Conservation (phyloP, 108 stramenopile species). For the Fragilaria crotonensis region DNA sequence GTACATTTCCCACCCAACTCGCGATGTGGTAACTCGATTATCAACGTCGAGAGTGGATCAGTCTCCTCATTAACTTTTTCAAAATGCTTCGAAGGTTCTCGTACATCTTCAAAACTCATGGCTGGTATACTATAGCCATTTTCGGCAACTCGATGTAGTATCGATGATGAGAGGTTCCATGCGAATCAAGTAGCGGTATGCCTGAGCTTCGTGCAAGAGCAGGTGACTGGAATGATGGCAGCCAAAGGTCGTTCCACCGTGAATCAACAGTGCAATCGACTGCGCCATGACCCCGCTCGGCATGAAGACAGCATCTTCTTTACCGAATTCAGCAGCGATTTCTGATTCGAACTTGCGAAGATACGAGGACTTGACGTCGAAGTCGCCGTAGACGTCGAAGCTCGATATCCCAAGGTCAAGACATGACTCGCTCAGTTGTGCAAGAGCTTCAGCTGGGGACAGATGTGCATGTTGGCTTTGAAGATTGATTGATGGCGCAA, state of each 20-base stretch:
- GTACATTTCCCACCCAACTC: slow-evolving; percentile 77
- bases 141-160: not conserved
- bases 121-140: slow-evolving; percentile 22
- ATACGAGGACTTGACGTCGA: slow-evolving; percentile 29
- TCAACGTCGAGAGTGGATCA: slow-evolving; percentile 29
- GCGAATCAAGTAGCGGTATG: slow-evolving; percentile 37
- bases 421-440: slow-evolving; percentile 18
- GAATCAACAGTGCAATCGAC: slow-evolving; percentile 58
- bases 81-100: too few relatives aligned
- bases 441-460: slow-evolving; percentile 27
- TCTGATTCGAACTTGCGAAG: slow-evolving; percentile 61
- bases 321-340: slow-evolving; percentile 48
- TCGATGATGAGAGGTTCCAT: slow-evolving; percentile 31
- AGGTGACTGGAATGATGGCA: slow-evolving; percentile 71
- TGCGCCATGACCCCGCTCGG: slow-evolving; percentile 80
- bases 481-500: too few relatives aligned
- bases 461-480: slow-evolving; percentile 14
- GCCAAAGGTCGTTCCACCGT: slow-evolving; percentile 33
- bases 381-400: slow-evolving; percentile 63
- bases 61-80: slow-evolving; percentile 2
- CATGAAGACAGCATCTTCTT: slow-evolving; percentile 73
- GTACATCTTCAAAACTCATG: slow-evolving; percentile 26
- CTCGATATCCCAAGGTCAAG: slow-evolving; percentile 16
- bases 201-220: slow-evolving; percentile 60
- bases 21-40: slow-evolving; percentile 78